These are phyloP conservation scores for Tephrocybe sp. DNA, from an alignment of 768 basidiomycete species.

Conservation along the genomic window DNA sequence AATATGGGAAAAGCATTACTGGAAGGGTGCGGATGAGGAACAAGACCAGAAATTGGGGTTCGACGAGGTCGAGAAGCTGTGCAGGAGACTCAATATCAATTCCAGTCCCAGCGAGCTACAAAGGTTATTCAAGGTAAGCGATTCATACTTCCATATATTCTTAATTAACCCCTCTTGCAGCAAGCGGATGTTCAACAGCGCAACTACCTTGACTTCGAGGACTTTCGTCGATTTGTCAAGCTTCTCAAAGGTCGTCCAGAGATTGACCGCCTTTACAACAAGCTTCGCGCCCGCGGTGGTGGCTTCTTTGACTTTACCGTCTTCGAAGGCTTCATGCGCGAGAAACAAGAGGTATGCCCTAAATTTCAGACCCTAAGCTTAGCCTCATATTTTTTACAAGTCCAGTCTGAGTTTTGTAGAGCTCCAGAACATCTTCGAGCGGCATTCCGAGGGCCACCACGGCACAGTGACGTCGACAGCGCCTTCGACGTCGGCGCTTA, in stretches of 20 bases:
- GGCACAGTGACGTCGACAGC: conserved; percentile 24
- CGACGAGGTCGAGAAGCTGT: conserved; percentile 73
- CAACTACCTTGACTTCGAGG: conserved; percentile 72
- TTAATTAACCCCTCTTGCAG: conserved; percentile 34
- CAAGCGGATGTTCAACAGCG: conserved; percentile 60
- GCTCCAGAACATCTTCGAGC: conserved; percentile 37
- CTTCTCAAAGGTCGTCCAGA: conserved; percentile 83
- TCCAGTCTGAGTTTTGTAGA: conserved; percentile 35
- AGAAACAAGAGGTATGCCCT: conserved; percentile 41
- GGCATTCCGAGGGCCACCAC: conserved; percentile 29
- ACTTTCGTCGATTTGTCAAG: conserved; percentile 85
- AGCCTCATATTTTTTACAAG: conserved; percentile 22
- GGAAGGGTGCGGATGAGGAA: conserved; percentile 71
- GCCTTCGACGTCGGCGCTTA: no score
- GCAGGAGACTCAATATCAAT: conserved; percentile 69
- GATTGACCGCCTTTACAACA: conserved; percentile 63
- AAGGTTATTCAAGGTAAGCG: conserved; percentile 57
- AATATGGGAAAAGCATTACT: conserved; percentile 84
- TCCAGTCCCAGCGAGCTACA: conserved; percentile 57
- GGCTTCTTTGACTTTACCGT: conserved; percentile 39
- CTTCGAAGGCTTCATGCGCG: conserved; percentile 48
- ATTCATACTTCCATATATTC: background rate
- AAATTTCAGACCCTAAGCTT: background rate
- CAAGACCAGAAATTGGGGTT: conserved; percentile 66
- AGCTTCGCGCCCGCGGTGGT: conserved; percentile 29